phyloP scores from a whole-genome alignment of 192 early-diverging fungal species.

The Chytriomyces hyalinus region DNA sequence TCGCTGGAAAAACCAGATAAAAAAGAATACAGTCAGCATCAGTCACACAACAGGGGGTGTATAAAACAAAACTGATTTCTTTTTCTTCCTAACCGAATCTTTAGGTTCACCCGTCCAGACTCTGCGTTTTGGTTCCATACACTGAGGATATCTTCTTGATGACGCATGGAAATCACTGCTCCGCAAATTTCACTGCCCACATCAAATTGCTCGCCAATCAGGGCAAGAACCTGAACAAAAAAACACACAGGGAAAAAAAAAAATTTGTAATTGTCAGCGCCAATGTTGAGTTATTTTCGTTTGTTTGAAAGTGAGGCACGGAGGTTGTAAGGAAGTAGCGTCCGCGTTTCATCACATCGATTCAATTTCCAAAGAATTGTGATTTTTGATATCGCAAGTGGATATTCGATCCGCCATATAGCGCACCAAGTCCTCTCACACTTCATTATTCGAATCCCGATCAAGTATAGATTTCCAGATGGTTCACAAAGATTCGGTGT shows the following conservation, averaged over 20 bases:
- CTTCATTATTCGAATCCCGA: no score
- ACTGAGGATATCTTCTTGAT: slow-evolving; percentile 92
- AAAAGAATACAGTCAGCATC: not conserved
- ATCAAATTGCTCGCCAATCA: slow-evolving; percentile 91
- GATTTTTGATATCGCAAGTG: no score
- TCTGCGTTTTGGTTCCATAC: slow-evolving; percentile 91
- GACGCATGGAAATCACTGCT: slow-evolving; percentile 89
- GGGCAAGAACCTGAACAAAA: slow-evolving; percentile 70
- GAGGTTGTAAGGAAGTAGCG: no score
- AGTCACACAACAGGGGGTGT: not conserved
- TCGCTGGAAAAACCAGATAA: slow-evolving; percentile 56
- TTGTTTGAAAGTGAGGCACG: no score
- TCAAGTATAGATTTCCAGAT: not conserved
- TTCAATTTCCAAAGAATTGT: no score
- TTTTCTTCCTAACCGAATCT: slow-evolving; percentile 67
- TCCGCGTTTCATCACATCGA: no score
- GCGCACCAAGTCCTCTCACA: no score
- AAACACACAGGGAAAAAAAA: not conserved
- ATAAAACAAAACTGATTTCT: not conserved
- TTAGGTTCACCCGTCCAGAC: slow-evolving; percentile 79
- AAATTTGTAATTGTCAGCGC: no score
- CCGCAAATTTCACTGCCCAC: slow-evolving; percentile 90
- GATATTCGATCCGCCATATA: no score
- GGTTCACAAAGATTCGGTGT: not conserved
- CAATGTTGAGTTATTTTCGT: no score